Percentiles rank a stretch among this genome's conserved stretches.
These are phyloP conservation scores for Trichophyton verrucosum DNA, from an alignment of 2,329 filamentous ascomycete genomes.

Conservation along the genomic window DNA sequence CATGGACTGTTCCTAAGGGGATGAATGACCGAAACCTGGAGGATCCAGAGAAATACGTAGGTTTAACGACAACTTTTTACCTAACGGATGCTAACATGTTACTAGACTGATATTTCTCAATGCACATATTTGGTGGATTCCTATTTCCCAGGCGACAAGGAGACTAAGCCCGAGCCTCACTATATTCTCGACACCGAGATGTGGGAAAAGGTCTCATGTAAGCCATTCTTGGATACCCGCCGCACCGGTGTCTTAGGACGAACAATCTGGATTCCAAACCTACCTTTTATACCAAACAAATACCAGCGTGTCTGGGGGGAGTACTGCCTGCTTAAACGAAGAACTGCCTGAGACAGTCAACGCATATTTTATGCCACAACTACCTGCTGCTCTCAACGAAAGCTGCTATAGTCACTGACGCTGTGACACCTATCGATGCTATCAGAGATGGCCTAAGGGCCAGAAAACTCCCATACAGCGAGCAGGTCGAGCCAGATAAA, in stretches of 20 bases:
- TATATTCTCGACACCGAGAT: constrained; percentile 60
- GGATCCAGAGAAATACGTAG: constrained; percentile 71
- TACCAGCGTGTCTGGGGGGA: constrained; percentile 69
- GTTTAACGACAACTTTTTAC: background rate
- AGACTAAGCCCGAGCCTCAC: constrained; percentile 63
- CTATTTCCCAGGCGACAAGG: constrained; percentile 49
- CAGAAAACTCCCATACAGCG: background rate
- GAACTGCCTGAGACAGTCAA: background rate
- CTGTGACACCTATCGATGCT: too few relatives aligned
- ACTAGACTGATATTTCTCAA: constrained; percentile 51
- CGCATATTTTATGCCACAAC: too few relatives aligned
- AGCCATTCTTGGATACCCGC: constrained; percentile 66
- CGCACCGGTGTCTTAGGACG: constrained; percentile 62
- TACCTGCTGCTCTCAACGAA: too few relatives aligned
- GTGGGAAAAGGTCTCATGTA: constrained; percentile 68
- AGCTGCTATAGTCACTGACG: too few relatives aligned
- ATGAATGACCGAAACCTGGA: constrained; percentile 90
- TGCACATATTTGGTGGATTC: constrained; percentile 86
- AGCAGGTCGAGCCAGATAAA: background rate
- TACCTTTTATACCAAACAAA: constrained; percentile 54
- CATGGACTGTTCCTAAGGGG: constrained; percentile 66
- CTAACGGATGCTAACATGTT: constrained; percentile 11
- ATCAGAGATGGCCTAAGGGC: too few relatives aligned
- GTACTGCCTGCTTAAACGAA: constrained; percentile 69
- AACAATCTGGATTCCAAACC: constrained; percentile 68